Base-by-base conservation (phyloP, 1,284 basidiomycete genomes). In the Flammula alnicola region DNA sequence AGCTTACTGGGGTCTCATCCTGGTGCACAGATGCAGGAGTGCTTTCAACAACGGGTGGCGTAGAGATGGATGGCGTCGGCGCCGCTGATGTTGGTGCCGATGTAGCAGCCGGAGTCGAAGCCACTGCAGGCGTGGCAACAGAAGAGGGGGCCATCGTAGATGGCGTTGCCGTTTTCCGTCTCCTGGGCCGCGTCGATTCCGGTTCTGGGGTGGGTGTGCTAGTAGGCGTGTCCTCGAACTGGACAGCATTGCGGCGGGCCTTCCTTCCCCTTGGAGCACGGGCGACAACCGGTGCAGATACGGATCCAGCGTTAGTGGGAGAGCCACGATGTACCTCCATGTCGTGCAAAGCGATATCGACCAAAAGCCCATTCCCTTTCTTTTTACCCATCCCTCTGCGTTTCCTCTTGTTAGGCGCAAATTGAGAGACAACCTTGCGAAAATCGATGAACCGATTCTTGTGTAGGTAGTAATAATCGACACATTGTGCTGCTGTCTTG, bases 381-480 rank as follows among this genome's bases (percentile, higher is more conserved):
- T 84, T 82, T 70, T 87, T 90, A 45, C 78, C 82, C 35, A 76
- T 75, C 51, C 78, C 73, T 32, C 80, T 70, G 8, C 83, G 77
- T 54, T 78, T 79, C 44, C 85, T 76, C 63, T 86, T 86, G 49
- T 78, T 81, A 2, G 79, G 79, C n/a, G 81, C 84, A 60, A 81
- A 80, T 61, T 78, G 79, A 44, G 80, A 71, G 16, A 92, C 76
- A 9, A 86, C 81, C 61, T 86, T 81, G 48, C 92, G 85, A 72
- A 95, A 96, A 69, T 95, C 89, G 63, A 94, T 86, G 33, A 80
- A 69, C 60, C 79, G 80, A 71, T 96, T 93, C 79, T 98, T 98
- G 72, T 95, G 93, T 51, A 96, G 76, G 71, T 98, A 98, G 71
- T 98, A 98, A 71, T 87, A 97, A 41, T 88, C 80, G 33, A 98